A percentile compares a stretch with the other conserved stretches of the same genome.
These are phyloP conservation scores for Angophora floribunda DNA, from an alignment of 345 rosid genomes.

Conservation along the genomic window DNA sequence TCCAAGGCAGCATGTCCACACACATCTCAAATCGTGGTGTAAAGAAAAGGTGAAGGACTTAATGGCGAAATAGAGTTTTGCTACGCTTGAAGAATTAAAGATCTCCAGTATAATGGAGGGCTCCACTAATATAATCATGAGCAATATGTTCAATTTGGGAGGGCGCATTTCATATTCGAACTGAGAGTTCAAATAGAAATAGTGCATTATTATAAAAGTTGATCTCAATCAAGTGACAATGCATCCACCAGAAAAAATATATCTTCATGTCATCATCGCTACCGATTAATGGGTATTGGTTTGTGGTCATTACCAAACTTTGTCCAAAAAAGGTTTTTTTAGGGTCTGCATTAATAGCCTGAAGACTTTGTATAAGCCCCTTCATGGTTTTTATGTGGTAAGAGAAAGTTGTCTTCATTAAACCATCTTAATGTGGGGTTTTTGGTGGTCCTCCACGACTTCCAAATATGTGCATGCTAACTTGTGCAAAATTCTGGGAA, in stretches of 20 bases:
- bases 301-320: neutral
- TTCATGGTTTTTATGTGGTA: neutral
- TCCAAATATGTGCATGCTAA: neutral
- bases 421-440: neutral
- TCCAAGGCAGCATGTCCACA: neutral
- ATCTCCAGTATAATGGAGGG: neutral
- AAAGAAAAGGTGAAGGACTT: neutral
- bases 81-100: neutral
- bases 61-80: neutral
- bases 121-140: neutral
- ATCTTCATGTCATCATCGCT: neutral
- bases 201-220: neutral
- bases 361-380: neutral
- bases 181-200: neutral
- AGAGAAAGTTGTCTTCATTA: neutral
- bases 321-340: neutral
- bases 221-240: neutral
- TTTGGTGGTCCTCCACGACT: neutral
- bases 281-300: neutral
- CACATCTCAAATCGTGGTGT: neutral
- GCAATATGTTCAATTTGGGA: neutral
- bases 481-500: neutral
- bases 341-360: neutral
- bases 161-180: neutral
- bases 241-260: neutral